Base-by-base conservation (phyloP, 306 rosid species). In the Styphnolobium japonicum region DNA sequence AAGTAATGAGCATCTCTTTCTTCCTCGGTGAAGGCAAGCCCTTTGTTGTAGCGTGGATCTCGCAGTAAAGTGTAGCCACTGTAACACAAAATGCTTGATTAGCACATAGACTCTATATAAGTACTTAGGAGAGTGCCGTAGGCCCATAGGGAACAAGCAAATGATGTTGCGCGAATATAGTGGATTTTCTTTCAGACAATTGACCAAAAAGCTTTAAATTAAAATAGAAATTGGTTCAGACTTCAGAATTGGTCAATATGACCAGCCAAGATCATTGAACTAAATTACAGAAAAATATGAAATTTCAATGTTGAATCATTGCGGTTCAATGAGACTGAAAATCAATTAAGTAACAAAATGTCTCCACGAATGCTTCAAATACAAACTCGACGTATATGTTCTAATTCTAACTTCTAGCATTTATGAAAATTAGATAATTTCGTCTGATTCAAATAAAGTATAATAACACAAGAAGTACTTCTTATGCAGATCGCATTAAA, bases 1-100 rank as follows among this genome's bases (percentile, higher is more conserved):
- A 95, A 64, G 88, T 92, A 95, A 84, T 95, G 98, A 51, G 98
- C 92, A 82, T 95, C 98, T 84, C 98, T 91, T 79, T 95, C 98
- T 23, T 80, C 88, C 86, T 90, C 98, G 9, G 83, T 80, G 88
- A 91, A 95, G 72, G 97, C 92, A 36, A 95, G 92, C 7, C 98
- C 98, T 77, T 95, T 95, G 94, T 95, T 90, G 90, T 95, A 89
- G 80, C 80, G 94, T 36, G 98, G 98, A 86, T 95, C 98, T 49
- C 98, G 90, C 90, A 95, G 73, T 79, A 95, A 84, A 19, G 90
- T 82, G 77, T 78, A 80, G 5, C 98, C 98, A 81, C 98, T 94
- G 90, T 48, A 51, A 82, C 69, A 88, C 65, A 62, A 61, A 67
- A 52, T 51, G 67, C 42, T 51, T 63, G 4, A 71, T 80, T 76